Conservation (phyloP, 768 basidiomycete genomes). For the Kwoniella europaea region DNA sequence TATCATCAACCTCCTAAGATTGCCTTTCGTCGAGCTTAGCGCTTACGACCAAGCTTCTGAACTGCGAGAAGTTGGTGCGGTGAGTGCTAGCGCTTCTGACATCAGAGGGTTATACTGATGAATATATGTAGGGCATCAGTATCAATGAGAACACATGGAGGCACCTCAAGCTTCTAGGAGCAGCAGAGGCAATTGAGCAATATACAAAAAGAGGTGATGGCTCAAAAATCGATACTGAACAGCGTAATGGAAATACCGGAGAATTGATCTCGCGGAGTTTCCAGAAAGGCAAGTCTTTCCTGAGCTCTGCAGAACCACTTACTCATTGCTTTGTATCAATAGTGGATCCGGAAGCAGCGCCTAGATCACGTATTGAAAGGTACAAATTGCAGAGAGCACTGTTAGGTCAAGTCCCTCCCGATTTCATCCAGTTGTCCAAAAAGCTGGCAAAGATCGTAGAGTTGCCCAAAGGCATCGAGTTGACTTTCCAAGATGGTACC, state of each 20-base stretch:
- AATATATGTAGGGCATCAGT: slow-evolving; percentile 36
- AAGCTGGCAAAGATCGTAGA: slow-evolving; percentile 26
- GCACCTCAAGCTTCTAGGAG: slow-evolving; percentile 33
- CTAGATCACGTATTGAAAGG: slow-evolving; percentile 35
- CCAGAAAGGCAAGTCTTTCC: slow-evolving; percentile 17
- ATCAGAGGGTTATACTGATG: not conserved
- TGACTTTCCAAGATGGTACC: slow-evolving; percentile 38
- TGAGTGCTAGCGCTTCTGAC: slow-evolving; percentile 16
- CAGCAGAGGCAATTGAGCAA: slow-evolving; percentile 29
- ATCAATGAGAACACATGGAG: slow-evolving; percentile 46
- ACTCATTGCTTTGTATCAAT: not conserved
- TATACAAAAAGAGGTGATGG: slow-evolving; percentile 24
- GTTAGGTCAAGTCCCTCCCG: slow-evolving; percentile 29
- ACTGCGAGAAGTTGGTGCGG: slow-evolving; percentile 46
- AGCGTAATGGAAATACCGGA: slow-evolving; percentile 28
- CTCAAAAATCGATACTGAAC: slow-evolving; percentile 18
- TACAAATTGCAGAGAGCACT: slow-evolving; percentile 41
- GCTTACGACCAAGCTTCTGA: slow-evolving; percentile 43
- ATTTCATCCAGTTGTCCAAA: slow-evolving; percentile 39
- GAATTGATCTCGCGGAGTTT: slow-evolving; percentile 12
- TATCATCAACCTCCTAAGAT: slow-evolving; percentile 26
- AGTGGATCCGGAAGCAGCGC: slow-evolving; percentile 28
- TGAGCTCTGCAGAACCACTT: not conserved
- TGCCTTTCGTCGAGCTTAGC: slow-evolving; percentile 28
- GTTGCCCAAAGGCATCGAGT: slow-evolving; percentile 6